A percentile compares a stretch with the other conserved stretches of the same genome.
Evolutionary conservation across 2,329 filamentous ascomycete species (phyloP).

Genomic region (Zymoseptoria crescenta): DNA sequence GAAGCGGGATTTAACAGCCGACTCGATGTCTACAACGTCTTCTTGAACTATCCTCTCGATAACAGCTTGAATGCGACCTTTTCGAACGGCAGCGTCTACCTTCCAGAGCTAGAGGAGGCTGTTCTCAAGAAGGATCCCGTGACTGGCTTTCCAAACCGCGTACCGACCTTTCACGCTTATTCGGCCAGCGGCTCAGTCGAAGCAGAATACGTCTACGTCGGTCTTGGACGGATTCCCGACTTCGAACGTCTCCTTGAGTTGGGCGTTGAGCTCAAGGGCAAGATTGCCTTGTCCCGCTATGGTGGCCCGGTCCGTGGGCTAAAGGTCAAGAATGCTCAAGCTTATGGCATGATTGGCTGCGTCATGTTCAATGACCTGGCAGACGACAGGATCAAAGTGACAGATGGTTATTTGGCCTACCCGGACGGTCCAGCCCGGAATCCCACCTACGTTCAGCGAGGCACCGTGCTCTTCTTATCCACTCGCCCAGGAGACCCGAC

Average conservation of each 20-base stretch:
- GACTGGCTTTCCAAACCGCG: constrained; percentile 15
- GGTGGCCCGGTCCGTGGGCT: constrained; percentile 31
- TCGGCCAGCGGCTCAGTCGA: constrained; percentile 39
- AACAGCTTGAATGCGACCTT: constrained; percentile 36
- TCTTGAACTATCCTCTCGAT: constrained; percentile 39
- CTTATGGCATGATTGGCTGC: constrained; percentile 2
- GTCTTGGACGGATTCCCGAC: constrained; percentile 36
- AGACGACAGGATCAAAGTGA: constrained; percentile 34
- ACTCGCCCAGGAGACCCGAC: constrained; percentile 61
- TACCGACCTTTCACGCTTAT: constrained; percentile 42
- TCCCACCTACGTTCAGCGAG: constrained; percentile 40
- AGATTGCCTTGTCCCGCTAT: constrained; percentile 41
- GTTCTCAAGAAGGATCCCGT: constrained; percentile 20
- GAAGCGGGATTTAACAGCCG: constrained; percentile 38
- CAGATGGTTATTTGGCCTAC: constrained; percentile 40
- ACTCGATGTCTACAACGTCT: constrained; percentile 33
- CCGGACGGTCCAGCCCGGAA: constrained; percentile 38
- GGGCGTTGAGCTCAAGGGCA: constrained; percentile 39
- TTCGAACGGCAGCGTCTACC: constrained; percentile 63
- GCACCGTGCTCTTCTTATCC: constrained; percentile 53
- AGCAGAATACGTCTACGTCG: constrained; percentile 37
- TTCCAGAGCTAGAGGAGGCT: constrained; percentile 35
- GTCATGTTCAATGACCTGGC: background rate
- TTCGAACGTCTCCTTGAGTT: constrained; percentile 35
- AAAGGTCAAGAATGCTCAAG: constrained; percentile 40